Evolutionary conservation across 192 early-diverging fungal genomes (phyloP), one percentile per base, ranked within the genome.

Genomic region (Backusella sp.): DNA sequence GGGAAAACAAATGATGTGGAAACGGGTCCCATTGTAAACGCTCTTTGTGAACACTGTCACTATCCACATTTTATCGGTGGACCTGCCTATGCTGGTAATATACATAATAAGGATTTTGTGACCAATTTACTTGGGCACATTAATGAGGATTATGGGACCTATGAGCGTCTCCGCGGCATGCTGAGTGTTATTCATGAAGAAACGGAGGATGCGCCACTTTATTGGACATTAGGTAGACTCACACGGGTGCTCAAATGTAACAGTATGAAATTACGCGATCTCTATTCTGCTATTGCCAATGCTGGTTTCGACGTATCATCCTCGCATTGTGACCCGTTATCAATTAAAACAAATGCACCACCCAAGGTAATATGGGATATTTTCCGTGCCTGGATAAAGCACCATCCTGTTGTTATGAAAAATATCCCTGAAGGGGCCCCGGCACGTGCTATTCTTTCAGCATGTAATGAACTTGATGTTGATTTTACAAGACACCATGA

Each of bases 341-440:
- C 94, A 2, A 88, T 99, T 78, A 99, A 99, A 82, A 99, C 97
- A 7, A 85, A 96, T 77, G 98, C 97, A 1, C 96, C 96, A 19
- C 74, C 89, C 15, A 67, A 83, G 12, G 91, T 95, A 7, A 73
- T 99, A 21, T 99, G 98, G 98, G 97, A 98, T 82, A 83, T 98
- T 35, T 89, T 99, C 82, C 85, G 95, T 35, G 84, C 83, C 14
- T 93, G 92, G 86, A 88, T 94, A 28, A 89, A 92, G 72, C 67
- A 91, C 56, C 75, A 95, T 75, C 94, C 91, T 21, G 89, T 94
- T 23, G 84, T 83, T 26, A 84, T 85, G 73, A 84, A 92, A 72
- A 92, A 93, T 69, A 84, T 93, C 70, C 77, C 75, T 17, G 88
- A 88, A 3, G 90, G 88, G 2, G 90, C 92, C 14, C 86, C 92